Conservation (phyloP, 306 rosid species). For the Castanospermum australe region DNA sequence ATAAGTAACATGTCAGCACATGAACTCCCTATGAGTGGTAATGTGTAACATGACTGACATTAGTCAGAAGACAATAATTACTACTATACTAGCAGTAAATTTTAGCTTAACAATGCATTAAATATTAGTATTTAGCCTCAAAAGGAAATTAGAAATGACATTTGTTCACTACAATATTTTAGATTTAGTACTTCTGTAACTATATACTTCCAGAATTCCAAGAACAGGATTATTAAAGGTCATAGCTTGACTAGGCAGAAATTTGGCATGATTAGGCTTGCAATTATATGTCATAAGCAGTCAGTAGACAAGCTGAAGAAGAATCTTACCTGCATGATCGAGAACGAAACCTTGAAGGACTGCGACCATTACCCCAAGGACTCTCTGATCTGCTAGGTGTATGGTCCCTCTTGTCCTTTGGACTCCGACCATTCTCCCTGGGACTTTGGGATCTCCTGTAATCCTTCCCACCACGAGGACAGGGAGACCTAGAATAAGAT, state of each 20-base stretch:
- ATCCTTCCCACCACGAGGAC: constrained; percentile 50
- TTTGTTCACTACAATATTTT: not conserved
- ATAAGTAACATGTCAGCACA: not conserved
- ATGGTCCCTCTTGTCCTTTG: constrained; percentile 42
- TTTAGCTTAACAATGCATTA: not conserved
- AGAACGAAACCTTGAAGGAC: constrained; percentile 63
- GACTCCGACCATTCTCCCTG: constrained; percentile 59
- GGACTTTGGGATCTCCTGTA: constrained; percentile 52
- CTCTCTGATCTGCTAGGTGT: constrained; percentile 58
- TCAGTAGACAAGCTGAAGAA: constrained; percentile 5
- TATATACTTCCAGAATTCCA: not conserved
- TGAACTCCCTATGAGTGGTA: not conserved
- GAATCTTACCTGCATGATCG: constrained; percentile 66
- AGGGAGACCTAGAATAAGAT: constrained; percentile 77
- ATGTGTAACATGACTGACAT: not conserved
- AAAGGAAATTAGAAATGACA: not conserved
- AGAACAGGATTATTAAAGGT: not conserved
- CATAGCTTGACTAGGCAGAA: not conserved
- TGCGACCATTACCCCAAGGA: constrained; percentile 47
- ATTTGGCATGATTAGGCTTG: not conserved
- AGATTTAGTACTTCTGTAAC: not conserved
- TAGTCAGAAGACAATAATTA: not conserved
- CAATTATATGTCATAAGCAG: not conserved
- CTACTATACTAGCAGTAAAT: not conserved
- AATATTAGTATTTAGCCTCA: not conserved